A percentile compares a stretch with the other conserved stretches of the same genome.
Evolutionary conservation across 768 basidiomycete genomes (phyloP).

Genomic region (Hypholoma sublateritium): DNA sequence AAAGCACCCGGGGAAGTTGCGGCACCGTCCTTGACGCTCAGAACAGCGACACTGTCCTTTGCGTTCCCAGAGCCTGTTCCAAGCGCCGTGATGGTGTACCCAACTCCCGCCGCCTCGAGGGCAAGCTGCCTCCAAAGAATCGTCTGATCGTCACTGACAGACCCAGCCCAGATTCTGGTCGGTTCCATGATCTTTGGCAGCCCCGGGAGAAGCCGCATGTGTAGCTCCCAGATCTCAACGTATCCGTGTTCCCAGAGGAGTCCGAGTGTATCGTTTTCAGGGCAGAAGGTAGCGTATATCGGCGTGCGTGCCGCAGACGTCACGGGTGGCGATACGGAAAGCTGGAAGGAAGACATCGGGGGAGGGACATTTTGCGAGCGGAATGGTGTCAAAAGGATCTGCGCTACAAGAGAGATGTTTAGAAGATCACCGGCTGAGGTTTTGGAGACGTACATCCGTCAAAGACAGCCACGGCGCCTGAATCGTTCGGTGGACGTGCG

Average conservation of each 20-base stretch:
- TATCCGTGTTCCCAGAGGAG: constrained; percentile 71
- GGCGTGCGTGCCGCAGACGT: constrained; percentile 42
- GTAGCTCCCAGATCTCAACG: constrained; percentile 68
- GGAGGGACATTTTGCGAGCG: constrained; percentile 94
- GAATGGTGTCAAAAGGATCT: constrained; percentile 87
- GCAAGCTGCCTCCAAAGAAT: constrained; percentile 33
- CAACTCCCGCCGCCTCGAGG: constrained; percentile 6
- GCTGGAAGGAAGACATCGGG: constrained; percentile 82
- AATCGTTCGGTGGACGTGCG: constrained; percentile 63
- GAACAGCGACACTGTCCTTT: constrained; percentile 33
- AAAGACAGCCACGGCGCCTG: constrained; percentile 84
- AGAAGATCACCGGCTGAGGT: not conserved
- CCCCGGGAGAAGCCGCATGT: constrained; percentile 59
- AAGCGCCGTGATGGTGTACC: constrained; percentile 35
- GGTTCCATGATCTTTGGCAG: constrained; percentile 63
- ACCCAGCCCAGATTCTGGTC: constrained; percentile 33
- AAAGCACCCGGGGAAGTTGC: constrained; percentile 13
- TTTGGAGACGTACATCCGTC: constrained; percentile 74
- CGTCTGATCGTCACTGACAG: constrained; percentile 15
- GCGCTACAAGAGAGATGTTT: constrained; percentile 42
- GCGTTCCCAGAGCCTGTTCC: constrained; percentile 29
- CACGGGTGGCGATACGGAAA: constrained; percentile 27
- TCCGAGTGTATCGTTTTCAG: constrained; percentile 55
- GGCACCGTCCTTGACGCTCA: constrained; percentile 22
- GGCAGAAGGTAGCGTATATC: constrained; percentile 64